Percentiles rank a stretch among this genome's conserved stretches.
phyloP scores from a whole-genome alignment of 2,329 filamentous ascomycete species.

The Fusarium mexicanum region DNA sequence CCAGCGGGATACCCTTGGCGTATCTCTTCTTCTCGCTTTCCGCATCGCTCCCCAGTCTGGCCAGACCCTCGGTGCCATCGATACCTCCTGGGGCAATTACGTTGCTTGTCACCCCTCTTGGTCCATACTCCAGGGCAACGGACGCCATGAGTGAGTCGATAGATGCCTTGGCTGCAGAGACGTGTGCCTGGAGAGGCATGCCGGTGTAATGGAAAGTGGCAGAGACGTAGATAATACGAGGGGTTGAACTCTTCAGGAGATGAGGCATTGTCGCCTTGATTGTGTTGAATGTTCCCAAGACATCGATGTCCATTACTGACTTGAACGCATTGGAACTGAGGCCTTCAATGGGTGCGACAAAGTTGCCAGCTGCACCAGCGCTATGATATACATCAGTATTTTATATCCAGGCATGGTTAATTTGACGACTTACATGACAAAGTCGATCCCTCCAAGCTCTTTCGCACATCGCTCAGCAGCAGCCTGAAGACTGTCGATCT shows the following conservation, averaged over 20 bases:
- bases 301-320: constrained; percentile 94
- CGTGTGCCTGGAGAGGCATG: constrained; percentile 86
- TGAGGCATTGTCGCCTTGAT: constrained; percentile 90
- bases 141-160: constrained; percentile 85
- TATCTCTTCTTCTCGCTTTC: constrained; percentile 47
- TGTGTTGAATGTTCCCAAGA: constrained; percentile 93
- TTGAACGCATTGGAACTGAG: constrained; percentile 93
- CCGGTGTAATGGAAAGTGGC: constrained; percentile 93
- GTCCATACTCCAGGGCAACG: constrained; percentile 89
- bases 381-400: constrained; percentile 53
- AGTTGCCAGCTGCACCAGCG: constrained; percentile 95
- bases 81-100: constrained; percentile 91
- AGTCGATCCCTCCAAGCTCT: constrained; percentile 90
- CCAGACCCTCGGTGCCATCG: constrained; percentile 82
- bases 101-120: constrained; percentile 86
- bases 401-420: neutral
- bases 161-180: constrained; percentile 89
- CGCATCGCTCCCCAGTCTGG: constrained; percentile 62
- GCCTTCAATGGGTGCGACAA: constrained; percentile 84
- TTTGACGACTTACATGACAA: constrained; percentile 77
- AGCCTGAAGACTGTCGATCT: constrained; percentile 55
- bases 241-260: constrained; percentile 77
- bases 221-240: constrained; percentile 88
- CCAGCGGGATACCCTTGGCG: constrained; percentile 70
- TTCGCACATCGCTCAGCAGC: constrained; percentile 83